Evolutionary conservation across 2,329 filamentous ascomycete species (phyloP).

Genomic region (Calonectria leucothoes): DNA sequence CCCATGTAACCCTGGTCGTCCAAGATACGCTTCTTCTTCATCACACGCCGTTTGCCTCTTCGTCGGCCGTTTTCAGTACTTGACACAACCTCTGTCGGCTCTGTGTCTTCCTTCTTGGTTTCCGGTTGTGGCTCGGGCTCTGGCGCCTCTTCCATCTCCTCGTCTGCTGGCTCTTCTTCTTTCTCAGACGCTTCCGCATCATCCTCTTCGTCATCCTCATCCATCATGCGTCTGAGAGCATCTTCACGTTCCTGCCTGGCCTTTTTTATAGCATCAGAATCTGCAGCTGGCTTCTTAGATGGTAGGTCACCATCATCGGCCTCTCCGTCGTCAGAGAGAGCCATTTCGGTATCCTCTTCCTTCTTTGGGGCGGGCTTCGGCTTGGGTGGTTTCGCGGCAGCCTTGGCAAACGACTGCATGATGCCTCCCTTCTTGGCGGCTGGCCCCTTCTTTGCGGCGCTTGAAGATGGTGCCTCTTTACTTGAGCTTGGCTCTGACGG

Average conservation of each 20-base stretch:
- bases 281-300: slow-evolving; percentile 34
- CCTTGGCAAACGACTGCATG: slow-evolving; percentile 84
- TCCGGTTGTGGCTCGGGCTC: slow-evolving; percentile 53
- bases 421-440: slow-evolving; percentile 70
- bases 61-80: slow-evolving; percentile 71
- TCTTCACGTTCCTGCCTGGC: slow-evolving; percentile 53
- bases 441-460: slow-evolving; percentile 47
- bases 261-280: slow-evolving; percentile 41
- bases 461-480: slow-evolving; percentile 40
- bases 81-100: slow-evolving; percentile 64
- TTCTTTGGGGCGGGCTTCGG: slow-evolving; percentile 59
- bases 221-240: slow-evolving; percentile 58
- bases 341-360: slow-evolving; percentile 45
- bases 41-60: slow-evolving; percentile 81
- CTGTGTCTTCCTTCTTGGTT: slow-evolving; percentile 51
- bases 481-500: slow-evolving; percentile 35
- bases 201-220: slow-evolving; percentile 72
- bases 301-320: slow-evolving; percentile 52
- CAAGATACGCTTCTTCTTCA: slow-evolving; percentile 87
- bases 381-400: slow-evolving; percentile 53
- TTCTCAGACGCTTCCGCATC: slow-evolving; percentile 58
- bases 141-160: slow-evolving; percentile 54
- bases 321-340: slow-evolving; percentile 54
- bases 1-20: slow-evolving; percentile 92
- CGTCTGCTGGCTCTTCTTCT: slow-evolving; percentile 51